Evolutionary conservation across 331 rosid genomes (phyloP).

Genomic region (Arachis monticola): DNA sequence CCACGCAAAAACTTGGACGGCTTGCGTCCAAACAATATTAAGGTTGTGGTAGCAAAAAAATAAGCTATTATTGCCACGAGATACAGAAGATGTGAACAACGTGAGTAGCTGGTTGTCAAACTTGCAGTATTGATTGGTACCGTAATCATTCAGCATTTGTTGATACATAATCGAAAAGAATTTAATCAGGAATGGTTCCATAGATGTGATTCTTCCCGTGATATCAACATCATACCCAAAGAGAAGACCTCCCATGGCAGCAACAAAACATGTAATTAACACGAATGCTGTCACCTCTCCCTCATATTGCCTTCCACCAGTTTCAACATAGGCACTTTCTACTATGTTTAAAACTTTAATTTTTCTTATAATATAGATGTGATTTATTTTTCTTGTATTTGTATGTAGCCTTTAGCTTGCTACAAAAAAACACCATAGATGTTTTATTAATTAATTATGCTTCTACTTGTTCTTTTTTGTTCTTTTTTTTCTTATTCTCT

Average conservation of each 20-base stretch:
- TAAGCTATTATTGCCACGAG: slow-evolving; percentile 27
- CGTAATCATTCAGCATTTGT: background rate
- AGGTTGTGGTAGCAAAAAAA: slow-evolving; percentile 24
- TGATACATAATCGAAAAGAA: slow-evolving; percentile 10
- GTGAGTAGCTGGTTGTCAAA: slow-evolving; percentile 21
- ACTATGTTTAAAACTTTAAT: background rate
- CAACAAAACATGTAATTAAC: slow-evolving; percentile 36
- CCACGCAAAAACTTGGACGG: slow-evolving; percentile 30
- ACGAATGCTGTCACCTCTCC: slow-evolving; percentile 32
- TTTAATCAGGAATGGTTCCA: slow-evolving; percentile 29
- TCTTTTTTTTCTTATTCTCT: no score
- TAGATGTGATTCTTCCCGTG: slow-evolving; percentile 39
- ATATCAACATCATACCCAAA: slow-evolving; percentile 42
- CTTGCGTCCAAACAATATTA: slow-evolving; percentile 32
- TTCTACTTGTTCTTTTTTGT: background rate
- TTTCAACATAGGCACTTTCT: background rate
- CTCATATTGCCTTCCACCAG: background rate
- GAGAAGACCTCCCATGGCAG: slow-evolving; percentile 42
- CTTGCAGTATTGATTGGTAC: slow-evolving; percentile 17
- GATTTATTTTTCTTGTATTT: background rate
- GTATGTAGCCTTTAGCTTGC: background rate
- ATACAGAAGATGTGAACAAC: slow-evolving; percentile 34
- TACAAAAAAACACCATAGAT: background rate
- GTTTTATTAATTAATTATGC: background rate
- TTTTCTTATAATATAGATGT: background rate